phyloP scores from a whole-genome alignment of 176 grass and related monocot genomes.

The Oryza glaberrima region DNA sequence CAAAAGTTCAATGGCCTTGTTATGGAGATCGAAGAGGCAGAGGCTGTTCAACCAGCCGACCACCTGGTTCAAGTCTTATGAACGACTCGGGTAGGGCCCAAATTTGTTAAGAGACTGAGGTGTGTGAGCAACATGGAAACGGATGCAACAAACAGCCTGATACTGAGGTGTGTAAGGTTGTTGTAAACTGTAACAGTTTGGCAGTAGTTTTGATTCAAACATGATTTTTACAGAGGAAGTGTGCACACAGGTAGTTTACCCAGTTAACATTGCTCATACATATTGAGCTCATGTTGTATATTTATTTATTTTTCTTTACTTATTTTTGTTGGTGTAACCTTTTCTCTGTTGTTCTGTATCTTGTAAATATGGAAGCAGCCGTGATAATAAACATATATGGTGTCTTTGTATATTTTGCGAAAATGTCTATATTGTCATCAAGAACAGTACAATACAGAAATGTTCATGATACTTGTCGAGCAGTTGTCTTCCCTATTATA shows the following conservation, averaged over 20 bases:
- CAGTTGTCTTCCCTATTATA: neutral
- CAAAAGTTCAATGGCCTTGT: neutral
- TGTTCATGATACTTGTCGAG: neutral
- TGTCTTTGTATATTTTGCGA: neutral
- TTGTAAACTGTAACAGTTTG: slow-evolving; percentile 48
- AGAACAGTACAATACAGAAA: neutral
- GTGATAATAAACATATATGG: neutral
- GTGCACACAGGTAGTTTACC: slow-evolving; percentile 8
- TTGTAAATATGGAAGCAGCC: slow-evolving; percentile 39
- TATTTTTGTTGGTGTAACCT: neutral
- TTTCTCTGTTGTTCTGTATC: neutral
- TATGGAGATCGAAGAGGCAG: neutral
- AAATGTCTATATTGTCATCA: neutral
- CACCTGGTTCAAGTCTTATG: neutral
- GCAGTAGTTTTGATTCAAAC: neutral
- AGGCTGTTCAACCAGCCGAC: neutral
- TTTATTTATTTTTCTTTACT: slow-evolving; percentile 33
- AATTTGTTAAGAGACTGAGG: neutral
- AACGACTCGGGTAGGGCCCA: neutral
- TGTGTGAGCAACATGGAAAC: slow-evolving; percentile 3
- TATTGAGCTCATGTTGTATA: slow-evolving; percentile 42
- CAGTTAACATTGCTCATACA: slow-evolving; percentile 15
- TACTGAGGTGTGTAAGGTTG: slow-evolving; percentile 10
- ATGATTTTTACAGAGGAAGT: slow-evolving; percentile 18
- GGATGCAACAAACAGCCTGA: neutral